Evolutionary conservation across 2,329 filamentous ascomycete genomes (phyloP).

Genomic region (Aspergillus intermedius): DNA sequence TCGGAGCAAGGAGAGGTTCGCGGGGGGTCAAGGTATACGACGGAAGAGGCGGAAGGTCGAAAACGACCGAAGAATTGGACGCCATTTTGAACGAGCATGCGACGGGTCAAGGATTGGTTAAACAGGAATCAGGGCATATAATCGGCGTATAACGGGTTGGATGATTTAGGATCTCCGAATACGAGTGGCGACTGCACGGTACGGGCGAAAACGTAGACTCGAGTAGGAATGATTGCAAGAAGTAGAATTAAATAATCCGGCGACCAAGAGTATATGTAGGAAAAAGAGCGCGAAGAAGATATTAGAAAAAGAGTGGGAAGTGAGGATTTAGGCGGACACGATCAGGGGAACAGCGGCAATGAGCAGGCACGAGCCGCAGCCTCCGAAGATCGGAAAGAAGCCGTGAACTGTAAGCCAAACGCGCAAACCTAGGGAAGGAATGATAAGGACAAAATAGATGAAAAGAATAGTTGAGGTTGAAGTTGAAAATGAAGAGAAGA

Average conservation of each 20-base stretch:
- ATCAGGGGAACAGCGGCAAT: neutral
- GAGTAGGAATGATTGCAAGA: neutral
- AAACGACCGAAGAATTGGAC: slow-evolving; percentile 27
- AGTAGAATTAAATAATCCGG: neutral
- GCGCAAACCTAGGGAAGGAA: neutral
- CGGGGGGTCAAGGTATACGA: slow-evolving; percentile 67
- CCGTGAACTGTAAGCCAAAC: neutral
- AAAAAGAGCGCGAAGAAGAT: neutral
- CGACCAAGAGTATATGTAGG: neutral
- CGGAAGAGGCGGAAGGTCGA: slow-evolving; percentile 75
- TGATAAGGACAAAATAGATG: neutral
- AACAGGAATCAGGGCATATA: neutral
- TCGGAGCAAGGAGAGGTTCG: slow-evolving; percentile 65
- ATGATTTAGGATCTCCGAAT: neutral
- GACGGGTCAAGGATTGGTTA: neutral
- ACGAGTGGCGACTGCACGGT: neutral
- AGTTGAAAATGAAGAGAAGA: neutral
- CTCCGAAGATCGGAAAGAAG: too few species aligned
- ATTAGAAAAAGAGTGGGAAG: neutral
- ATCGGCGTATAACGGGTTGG: neutral
- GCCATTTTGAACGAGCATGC: slow-evolving; percentile 22
- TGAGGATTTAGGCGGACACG: neutral
- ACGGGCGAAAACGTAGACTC: neutral
- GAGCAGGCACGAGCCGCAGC: too few species aligned
- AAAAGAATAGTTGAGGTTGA: neutral